These are phyloP conservation scores for Cryptococcus maquisensis DNA, from an alignment of 1,284 basidiomycete species.

Conservation along the genomic window DNA sequence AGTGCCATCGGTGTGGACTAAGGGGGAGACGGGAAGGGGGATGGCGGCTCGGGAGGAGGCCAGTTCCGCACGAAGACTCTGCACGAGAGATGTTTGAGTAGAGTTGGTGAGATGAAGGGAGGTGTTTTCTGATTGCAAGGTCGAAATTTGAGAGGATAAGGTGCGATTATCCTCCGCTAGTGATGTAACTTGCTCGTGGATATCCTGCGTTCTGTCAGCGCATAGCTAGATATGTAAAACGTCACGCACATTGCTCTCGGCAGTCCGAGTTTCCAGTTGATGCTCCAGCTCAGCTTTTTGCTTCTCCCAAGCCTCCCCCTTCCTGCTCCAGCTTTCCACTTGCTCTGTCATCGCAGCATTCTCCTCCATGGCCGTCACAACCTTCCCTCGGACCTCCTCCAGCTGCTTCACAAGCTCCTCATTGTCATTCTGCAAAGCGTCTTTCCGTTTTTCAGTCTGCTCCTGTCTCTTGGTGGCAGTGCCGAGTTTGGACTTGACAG, in stretches of 20 bases:
- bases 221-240: neutral
- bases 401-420: constrained; percentile 45
- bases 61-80: neutral
- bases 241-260: constrained; percentile 16
- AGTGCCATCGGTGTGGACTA: neutral
- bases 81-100: neutral
- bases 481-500: constrained; percentile 19
- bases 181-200: constrained; percentile 16
- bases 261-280: constrained; percentile 13
- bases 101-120: neutral
- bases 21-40: neutral
- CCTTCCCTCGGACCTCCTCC: constrained; percentile 44
- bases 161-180: constrained; percentile 16
- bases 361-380: constrained; percentile 44
- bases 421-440: constrained; percentile 45
- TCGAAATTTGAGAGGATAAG: constrained; percentile 5
- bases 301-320: constrained; percentile 30
- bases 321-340: constrained; percentile 31
- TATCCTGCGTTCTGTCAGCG: constrained; percentile 3
- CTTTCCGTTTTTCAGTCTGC: constrained; percentile 35
- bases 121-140: constrained; percentile 8
- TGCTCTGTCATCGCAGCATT: constrained; percentile 36
- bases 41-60: neutral
- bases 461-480: constrained; percentile 37
- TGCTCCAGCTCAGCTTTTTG: constrained; percentile 21